A percentile compares a stretch with the other conserved stretches of the same genome.
Evolutionary conservation across 1,139 yeast species (phyloP).

Genomic region (Starmera stellimalicola): DNA sequence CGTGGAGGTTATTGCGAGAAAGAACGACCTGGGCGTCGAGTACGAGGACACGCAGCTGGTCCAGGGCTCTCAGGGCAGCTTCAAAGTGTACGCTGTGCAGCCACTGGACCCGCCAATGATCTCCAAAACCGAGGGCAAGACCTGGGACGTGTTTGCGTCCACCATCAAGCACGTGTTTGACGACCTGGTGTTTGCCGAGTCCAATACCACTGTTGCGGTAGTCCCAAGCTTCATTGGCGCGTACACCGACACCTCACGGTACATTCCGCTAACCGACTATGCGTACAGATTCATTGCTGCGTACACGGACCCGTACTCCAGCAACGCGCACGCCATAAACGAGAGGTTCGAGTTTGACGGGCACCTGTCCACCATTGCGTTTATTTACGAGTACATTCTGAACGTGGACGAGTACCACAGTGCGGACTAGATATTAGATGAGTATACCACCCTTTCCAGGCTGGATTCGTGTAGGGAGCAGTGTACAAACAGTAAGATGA

Average conservation of each 20-base stretch:
- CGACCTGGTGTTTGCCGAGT: constrained; percentile 29
- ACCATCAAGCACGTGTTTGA: constrained; percentile 48
- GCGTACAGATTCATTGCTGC: constrained; percentile 43
- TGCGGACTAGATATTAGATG: no score
- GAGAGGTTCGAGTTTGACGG: constrained; percentile 38
- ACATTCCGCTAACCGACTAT: constrained; percentile 46
- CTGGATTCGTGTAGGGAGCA: no score
- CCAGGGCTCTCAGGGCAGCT: constrained; percentile 30
- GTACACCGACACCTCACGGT: constrained; percentile 54
- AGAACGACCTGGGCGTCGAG: constrained; percentile 36
- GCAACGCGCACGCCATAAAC: constrained; percentile 39
- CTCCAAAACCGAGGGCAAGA: constrained; percentile 35
- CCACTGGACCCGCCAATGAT: constrained; percentile 52
- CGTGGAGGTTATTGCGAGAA: constrained; percentile 32
- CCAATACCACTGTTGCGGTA: constrained; percentile 25
- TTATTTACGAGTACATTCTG: constrained; percentile 40
- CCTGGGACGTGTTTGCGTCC: constrained; percentile 50
- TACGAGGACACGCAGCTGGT: constrained; percentile 23
- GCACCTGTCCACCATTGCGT: constrained; percentile 42
- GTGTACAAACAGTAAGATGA: no score
- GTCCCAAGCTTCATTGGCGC: constrained; percentile 48
- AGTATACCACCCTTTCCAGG: no score
- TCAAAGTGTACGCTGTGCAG: constrained; percentile 27
- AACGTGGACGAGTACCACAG: constrained; percentile 19
- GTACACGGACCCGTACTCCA: constrained; percentile 20